Percentiles rank a stretch among this genome's conserved stretches.
These are phyloP conservation scores for Umbelopsis vinacea DNA, from an alignment of 192 early-diverging fungal genomes.

Conservation along the genomic window DNA sequence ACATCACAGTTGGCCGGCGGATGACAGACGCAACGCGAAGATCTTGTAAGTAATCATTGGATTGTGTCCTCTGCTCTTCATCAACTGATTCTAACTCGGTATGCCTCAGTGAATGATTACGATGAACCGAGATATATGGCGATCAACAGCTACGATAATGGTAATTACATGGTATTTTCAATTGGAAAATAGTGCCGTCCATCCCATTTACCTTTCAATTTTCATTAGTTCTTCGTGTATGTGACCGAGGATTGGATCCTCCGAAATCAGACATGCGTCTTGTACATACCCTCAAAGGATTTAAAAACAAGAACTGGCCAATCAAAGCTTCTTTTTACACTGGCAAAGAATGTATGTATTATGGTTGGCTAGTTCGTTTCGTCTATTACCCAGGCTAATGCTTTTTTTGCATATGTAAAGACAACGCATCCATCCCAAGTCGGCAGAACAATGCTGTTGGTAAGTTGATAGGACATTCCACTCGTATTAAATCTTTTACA, in stretches of 20 bases:
- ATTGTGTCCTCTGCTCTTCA: background rate
- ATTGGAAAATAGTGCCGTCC: background rate
- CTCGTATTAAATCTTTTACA: no score
- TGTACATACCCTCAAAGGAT: constrained; percentile 85
- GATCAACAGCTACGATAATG: constrained; percentile 93
- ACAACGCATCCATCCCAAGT: constrained; percentile 42
- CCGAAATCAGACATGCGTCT: constrained; percentile 70
- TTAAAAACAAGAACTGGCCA: constrained; percentile 95
- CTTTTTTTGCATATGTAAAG: constrained; percentile 2
- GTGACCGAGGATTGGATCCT: constrained; percentile 85
- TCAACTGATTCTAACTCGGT: background rate
- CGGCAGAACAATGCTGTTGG: constrained; percentile 20
- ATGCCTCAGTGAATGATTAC: constrained; percentile 45
- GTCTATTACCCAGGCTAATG: background rate
- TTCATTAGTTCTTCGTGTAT: constrained; percentile 82
- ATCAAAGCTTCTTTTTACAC: constrained; percentile 87
- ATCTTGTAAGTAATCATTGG: constrained; percentile 31
- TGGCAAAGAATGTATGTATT: constrained; percentile 65
- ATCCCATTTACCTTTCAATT: background rate
- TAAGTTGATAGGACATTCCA: background rate
- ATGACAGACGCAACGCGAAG: constrained; percentile 41
- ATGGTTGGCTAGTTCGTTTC: no score
- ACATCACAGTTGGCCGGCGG: constrained; percentile 64
- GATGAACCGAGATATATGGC: constrained; percentile 82
- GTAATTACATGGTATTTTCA: constrained; percentile 42